A percentile compares a stretch with the other conserved stretches of the same genome.
These are phyloP conservation scores for Cladorrhinum sp. DNA, from an alignment of 2,329 filamentous ascomycete species.

Conservation along the genomic window DNA sequence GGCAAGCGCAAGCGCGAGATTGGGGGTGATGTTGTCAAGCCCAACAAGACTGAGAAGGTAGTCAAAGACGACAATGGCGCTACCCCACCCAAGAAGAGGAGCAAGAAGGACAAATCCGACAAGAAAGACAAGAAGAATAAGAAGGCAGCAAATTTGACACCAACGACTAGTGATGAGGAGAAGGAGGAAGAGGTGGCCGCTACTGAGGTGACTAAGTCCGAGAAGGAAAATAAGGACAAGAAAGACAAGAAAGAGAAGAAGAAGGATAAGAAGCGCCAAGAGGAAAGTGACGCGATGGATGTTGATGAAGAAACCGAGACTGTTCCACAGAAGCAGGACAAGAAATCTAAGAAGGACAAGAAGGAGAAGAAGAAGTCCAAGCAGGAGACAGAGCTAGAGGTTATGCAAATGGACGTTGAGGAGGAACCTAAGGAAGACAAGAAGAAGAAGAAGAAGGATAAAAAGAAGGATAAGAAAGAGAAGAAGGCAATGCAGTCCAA, in stretches of 20 bases:
- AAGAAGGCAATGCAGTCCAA: slow-evolving; percentile 10
- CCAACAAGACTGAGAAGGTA: background rate
- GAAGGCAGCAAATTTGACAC: slow-evolving; percentile 1
- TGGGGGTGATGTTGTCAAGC: background rate
- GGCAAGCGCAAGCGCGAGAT: slow-evolving; percentile 18
- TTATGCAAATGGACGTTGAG: background rate
- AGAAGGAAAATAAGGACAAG: slow-evolving; percentile 9
- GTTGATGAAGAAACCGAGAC: background rate
- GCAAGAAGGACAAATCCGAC: slow-evolving; percentile 16
- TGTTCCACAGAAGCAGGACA: background rate
- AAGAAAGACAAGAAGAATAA: slow-evolving; percentile 6
- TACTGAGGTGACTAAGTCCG: background rate
- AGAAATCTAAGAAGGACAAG: slow-evolving; percentile 30
- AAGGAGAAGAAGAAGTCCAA: background rate
- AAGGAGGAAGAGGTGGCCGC: slow-evolving; percentile 14
- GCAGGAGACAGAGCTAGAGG: slow-evolving; percentile 1
- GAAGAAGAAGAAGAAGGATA: slow-evolving; percentile 5
- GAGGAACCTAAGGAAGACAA: slow-evolving; percentile 1
- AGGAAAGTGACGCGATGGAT: slow-evolving; percentile 5
- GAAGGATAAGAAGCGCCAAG: slow-evolving; percentile 15
- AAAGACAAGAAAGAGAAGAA: slow-evolving; percentile 21
- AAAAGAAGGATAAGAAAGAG: slow-evolving; percentile 17
- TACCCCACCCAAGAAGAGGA: slow-evolving; percentile 22
- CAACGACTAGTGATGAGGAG: slow-evolving; percentile 7
- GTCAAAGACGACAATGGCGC: background rate